phyloP scores from a whole-genome alignment of 208 protist genomes.

The Crithidia thermophila region DNA sequence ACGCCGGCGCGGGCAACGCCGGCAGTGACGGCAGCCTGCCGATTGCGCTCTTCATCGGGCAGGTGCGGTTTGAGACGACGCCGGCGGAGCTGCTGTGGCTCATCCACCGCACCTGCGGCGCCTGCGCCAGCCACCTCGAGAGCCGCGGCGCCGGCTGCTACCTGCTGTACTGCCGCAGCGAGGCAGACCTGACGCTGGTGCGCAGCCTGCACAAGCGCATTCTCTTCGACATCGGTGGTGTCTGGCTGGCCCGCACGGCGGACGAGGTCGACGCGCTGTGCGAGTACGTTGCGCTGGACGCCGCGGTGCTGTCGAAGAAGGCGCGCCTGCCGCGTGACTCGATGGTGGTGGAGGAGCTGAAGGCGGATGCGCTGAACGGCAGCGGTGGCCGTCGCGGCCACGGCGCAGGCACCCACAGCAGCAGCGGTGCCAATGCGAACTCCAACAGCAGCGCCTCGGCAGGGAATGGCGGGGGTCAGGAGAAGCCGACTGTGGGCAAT shows the following conservation, averaged over 20 bases:
- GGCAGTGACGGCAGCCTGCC: slow-evolving; percentile 12
- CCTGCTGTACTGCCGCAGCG: slow-evolving; percentile 69
- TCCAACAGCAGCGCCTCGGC: background rate
- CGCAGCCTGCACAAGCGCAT: slow-evolving; percentile 81
- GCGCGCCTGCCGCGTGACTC: slow-evolving; percentile 72
- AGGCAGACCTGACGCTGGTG: slow-evolving; percentile 62
- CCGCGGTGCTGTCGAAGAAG: slow-evolving; percentile 56
- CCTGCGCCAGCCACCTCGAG: slow-evolving; percentile 62
- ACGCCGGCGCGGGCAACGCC: slow-evolving; percentile 14
- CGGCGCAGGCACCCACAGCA: slow-evolving; percentile 7
- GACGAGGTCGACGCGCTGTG: slow-evolving; percentile 79
- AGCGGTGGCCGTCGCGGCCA: slow-evolving; percentile 11
- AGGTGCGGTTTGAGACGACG: slow-evolving; percentile 86
- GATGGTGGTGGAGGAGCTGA: slow-evolving; percentile 87
- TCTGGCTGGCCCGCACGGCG: slow-evolving; percentile 73
- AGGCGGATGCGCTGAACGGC: slow-evolving; percentile 36
- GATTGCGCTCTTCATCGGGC: slow-evolving; percentile 79
- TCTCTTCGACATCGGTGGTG: slow-evolving; percentile 80
- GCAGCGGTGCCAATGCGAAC: slow-evolving; percentile 8
- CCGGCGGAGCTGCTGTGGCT: slow-evolving; percentile 77
- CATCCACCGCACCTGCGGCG: slow-evolving; percentile 69
- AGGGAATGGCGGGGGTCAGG: background rate
- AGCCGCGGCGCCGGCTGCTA: slow-evolving; percentile 78
- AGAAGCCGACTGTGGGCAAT: slow-evolving; percentile 9
- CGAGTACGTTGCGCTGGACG: slow-evolving; percentile 78